These are phyloP conservation scores for Phytopythium chamaehyphon DNA, from an alignment of 352 stramenopile species.

Conservation along the genomic window DNA sequence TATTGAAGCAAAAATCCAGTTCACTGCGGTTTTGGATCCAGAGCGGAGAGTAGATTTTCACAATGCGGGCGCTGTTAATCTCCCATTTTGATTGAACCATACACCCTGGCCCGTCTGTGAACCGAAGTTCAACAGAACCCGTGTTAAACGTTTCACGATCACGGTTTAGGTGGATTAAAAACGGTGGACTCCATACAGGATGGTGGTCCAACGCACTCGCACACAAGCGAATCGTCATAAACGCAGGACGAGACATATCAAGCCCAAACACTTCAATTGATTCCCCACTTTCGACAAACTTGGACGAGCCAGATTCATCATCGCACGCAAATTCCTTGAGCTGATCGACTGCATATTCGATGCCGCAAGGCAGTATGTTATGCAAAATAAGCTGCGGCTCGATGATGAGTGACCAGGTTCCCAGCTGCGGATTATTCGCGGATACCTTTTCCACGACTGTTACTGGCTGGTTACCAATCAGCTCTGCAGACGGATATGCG, in stretches of 20 bases:
- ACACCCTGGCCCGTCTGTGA: constrained; percentile 59
- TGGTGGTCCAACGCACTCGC: constrained; percentile 42
- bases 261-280: constrained; percentile 79
- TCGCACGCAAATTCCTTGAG: constrained; percentile 64
- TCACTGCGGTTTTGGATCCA: constrained; percentile 86
- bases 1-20: constrained; percentile 64
- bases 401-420: constrained; percentile 76
- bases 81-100: constrained; percentile 71
- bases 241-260: constrained; percentile 52
- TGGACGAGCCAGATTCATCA: constrained; percentile 70
- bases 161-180: constrained; percentile 52
- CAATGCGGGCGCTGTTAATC: constrained; percentile 39
- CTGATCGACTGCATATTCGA: constrained; percentile 86
- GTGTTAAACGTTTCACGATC: constrained; percentile 44
- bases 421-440: constrained; percentile 49
- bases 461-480: constrained; percentile 82
- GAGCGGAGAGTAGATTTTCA: constrained; percentile 72
- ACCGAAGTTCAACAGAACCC: constrained; percentile 54
- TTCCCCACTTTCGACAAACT: constrained; percentile 76
- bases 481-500: constrained; percentile 57
- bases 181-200: constrained; percentile 52
- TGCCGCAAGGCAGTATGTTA: constrained; percentile 76
- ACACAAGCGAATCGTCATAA: constrained; percentile 78
- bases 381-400: constrained; percentile 76
- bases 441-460: constrained; percentile 73